These are phyloP conservation scores for Globisporangium paroecandrum DNA, from an alignment of 352 stramenopile genomes.

Conservation along the genomic window DNA sequence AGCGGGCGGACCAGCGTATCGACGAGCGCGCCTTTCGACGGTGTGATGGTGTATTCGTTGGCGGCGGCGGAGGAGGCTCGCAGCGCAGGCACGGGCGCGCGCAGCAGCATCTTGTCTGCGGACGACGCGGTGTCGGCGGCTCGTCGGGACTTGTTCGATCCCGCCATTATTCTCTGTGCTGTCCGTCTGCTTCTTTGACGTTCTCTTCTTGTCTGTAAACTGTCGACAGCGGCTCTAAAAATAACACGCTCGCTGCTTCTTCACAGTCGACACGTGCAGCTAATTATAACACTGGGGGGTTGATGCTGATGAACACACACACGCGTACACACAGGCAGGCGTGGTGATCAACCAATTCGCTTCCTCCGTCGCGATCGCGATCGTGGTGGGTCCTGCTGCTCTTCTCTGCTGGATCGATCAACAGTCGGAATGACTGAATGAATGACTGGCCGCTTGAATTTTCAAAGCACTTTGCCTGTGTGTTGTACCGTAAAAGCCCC, in stretches of 20 bases:
- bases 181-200: background rate
- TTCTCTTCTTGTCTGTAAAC: background rate
- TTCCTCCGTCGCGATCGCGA: background rate
- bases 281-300: background rate
- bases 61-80: constrained; percentile 22
- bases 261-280: background rate
- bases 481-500: background rate
- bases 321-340: background rate
- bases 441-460: constrained; percentile 6
- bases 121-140: constrained; percentile 1
- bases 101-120: constrained; percentile 7
- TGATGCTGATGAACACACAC: background rate
- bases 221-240: background rate
- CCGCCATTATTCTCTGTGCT: constrained; percentile 7
- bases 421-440: constrained; percentile 6
- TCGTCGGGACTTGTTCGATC: constrained; percentile 13
- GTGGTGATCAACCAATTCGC: background rate
- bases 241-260: background rate
- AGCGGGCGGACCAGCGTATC: constrained; percentile 26
- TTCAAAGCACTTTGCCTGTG: constrained; percentile 2
- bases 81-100: background rate
- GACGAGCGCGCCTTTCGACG: background rate
- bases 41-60: constrained; percentile 17
- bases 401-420: constrained; percentile 5
- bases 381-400: background rate